Evolutionary conservation across 1,284 basidiomycete species (phyloP).

Genomic region (Sphaerobolus stellatus): DNA sequence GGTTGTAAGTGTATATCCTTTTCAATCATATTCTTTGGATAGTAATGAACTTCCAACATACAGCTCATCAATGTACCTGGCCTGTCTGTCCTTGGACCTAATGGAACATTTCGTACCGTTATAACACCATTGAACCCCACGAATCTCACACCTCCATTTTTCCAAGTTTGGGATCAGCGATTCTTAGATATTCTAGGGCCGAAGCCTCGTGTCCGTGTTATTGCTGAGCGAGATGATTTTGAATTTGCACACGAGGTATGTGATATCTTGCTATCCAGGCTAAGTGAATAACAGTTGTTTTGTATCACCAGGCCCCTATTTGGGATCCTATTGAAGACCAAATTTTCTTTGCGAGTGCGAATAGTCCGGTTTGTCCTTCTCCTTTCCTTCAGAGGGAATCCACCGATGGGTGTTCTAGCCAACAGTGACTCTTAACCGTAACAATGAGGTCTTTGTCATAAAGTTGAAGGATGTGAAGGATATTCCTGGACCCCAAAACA

Average conservation of each 20-base stretch:
- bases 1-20: conserved; percentile 4
- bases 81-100: conserved; percentile 31
- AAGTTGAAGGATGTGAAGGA: conserved; percentile 34
- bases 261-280: not conserved
- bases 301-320: conserved; percentile 47
- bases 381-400: not conserved
- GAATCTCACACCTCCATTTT: conserved; percentile 52
- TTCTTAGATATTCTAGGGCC: conserved; percentile 63
- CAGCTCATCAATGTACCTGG: conserved; percentile 31
- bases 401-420: not conserved
- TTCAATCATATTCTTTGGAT: not conserved
- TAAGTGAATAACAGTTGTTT: not conserved
- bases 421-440: conserved; percentile 39
- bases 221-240: conserved; percentile 55
- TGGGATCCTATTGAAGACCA: conserved; percentile 60
- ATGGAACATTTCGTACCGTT: conserved; percentile 29
- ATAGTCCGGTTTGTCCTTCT: conserved; percentile 31
- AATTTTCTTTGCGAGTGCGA: conserved; percentile 51
- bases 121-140: conserved; percentile 39
- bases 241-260: conserved; percentile 65
- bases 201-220: conserved; percentile 53
- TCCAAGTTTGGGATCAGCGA: conserved; percentile 63
- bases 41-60: not conserved
- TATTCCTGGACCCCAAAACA: conserved; percentile 43
- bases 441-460: conserved; percentile 42